phyloP scores from a whole-genome alignment of 2,329 filamentous ascomycete genomes.

The Knoxdaviesia capensis region DNA sequence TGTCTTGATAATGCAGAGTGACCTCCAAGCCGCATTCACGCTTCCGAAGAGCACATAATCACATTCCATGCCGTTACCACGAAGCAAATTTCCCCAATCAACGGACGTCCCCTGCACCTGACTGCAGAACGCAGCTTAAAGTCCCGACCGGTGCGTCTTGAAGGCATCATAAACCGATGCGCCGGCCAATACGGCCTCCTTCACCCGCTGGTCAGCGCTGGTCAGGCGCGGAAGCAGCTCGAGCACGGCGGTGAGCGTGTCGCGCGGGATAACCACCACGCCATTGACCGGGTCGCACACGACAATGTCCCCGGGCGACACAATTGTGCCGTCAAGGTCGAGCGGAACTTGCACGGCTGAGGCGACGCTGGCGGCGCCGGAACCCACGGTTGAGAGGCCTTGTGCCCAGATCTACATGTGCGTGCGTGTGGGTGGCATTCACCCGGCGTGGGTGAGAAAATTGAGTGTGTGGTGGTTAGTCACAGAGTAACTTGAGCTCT shows the following conservation, averaged over 20 bases:
- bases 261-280: slow-evolving; percentile 44
- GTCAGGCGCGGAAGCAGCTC: slow-evolving; percentile 32
- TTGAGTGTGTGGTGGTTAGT: neutral
- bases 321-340: slow-evolving; percentile 19
- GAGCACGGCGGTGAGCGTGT: slow-evolving; percentile 37
- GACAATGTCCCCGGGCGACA: slow-evolving; percentile 41
- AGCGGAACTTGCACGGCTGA: slow-evolving; percentile 29
- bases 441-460: neutral
- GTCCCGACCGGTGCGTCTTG: slow-evolving; percentile 26
- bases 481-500: neutral
- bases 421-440: neutral
- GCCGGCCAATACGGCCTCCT: slow-evolving; percentile 41
- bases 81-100: too few species aligned
- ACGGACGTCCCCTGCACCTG: too few species aligned
- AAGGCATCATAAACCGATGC: slow-evolving; percentile 47
- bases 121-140: slow-evolving; percentile 5
- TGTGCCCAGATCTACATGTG: slow-evolving; percentile 29
- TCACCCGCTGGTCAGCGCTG: slow-evolving; percentile 37
- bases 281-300: slow-evolving; percentile 52
- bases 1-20: too few species aligned
- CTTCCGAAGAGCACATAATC: too few species aligned
- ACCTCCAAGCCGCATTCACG: too few species aligned
- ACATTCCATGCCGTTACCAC: too few species aligned
- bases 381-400: slow-evolving; percentile 35
- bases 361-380: slow-evolving; percentile 32